These are phyloP conservation scores for Pterocarpus macrocarpus DNA, from an alignment of 306 rosid genomes.

Conservation along the genomic window DNA sequence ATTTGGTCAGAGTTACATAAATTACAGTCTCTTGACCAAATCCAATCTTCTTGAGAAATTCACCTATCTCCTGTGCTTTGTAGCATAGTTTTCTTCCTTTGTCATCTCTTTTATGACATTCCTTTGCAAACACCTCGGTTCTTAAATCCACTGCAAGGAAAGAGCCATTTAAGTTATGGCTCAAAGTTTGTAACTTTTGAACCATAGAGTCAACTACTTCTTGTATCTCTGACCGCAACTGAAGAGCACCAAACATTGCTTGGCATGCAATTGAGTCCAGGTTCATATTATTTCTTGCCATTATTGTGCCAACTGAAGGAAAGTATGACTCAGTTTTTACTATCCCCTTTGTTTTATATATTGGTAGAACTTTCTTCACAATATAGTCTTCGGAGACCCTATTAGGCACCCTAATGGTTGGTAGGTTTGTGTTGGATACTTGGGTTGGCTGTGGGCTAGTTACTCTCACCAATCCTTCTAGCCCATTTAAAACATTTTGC, in stretches of 20 bases:
- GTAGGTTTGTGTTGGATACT: constrained; percentile 9
- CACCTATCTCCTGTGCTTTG: constrained; percentile 46
- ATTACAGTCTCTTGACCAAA: constrained; percentile 44
- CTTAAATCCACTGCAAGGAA: constrained; percentile 54
- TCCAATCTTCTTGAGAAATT: constrained; percentile 55
- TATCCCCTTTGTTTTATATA: constrained; percentile 45
- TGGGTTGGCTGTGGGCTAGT: constrained; percentile 43
- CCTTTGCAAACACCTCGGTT: constrained; percentile 31
- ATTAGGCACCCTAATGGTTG: constrained; percentile 48
- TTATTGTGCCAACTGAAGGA: constrained; percentile 41
- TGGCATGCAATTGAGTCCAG: constrained; percentile 47
- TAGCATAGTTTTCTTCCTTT: constrained; percentile 44
- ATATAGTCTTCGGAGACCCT: constrained; percentile 48
- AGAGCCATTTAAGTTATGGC: constrained; percentile 30
- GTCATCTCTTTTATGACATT: constrained; percentile 30
- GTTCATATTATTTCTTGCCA: constrained; percentile 21
- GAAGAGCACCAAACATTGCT: constrained; percentile 55
- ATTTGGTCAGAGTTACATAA: constrained; percentile 53
- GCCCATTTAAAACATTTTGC: constrained; percentile 23
- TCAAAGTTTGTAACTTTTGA: constrained; percentile 42
- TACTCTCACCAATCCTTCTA: constrained; percentile 50
- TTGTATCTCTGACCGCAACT: constrained; percentile 40
- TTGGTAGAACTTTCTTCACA: constrained; percentile 43
- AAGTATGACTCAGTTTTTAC: constrained; percentile 53
- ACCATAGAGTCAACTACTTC: constrained; percentile 41